These are phyloP conservation scores for Fonsecaea pugnacius DNA, from an alignment of 2,329 filamentous ascomycete species.

Conservation along the genomic window DNA sequence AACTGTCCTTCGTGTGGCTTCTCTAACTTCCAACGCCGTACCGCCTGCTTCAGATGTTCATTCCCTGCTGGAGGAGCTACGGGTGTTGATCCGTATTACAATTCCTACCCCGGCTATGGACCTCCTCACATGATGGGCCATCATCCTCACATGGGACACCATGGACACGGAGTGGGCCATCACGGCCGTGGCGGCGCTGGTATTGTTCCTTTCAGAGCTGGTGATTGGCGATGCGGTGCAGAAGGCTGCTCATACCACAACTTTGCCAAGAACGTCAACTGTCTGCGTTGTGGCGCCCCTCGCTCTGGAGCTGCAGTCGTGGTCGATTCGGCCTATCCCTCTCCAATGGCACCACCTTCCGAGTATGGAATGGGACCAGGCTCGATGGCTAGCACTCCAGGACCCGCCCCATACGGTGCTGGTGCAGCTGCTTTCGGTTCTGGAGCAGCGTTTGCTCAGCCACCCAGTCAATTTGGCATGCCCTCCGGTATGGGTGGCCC, in stretches of 20 bases:
- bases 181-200: conserved; percentile 70
- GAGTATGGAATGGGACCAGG: conserved; percentile 84
- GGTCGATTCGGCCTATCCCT: conserved; percentile 88
- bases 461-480: conserved; percentile 82
- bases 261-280: conserved; percentile 99
- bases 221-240: conserved; percentile 98
- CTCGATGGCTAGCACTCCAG: conserved; percentile 83
- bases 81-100: conserved; percentile 74
- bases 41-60: conserved; percentile 97
- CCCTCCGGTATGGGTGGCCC: conserved; percentile 81
- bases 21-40: conserved; percentile 98
- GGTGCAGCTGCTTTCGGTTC: conserved; percentile 70
- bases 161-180: conserved; percentile 52
- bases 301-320: conserved; percentile 92
- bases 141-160: conserved; percentile 64
- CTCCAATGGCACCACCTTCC: conserved; percentile 78
- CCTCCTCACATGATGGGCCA: conserved; percentile 82
- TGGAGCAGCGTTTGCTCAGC: conserved; percentile 64
- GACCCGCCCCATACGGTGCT: conserved; percentile 75
- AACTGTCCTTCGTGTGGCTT: conserved; percentile 98
- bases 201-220: conserved; percentile 94
- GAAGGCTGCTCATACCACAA: conserved; percentile 99
- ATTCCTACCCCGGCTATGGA: conserved; percentile 57
- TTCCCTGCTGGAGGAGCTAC: conserved; percentile 91
- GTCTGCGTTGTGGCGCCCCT: conserved; percentile 91